Evolutionary conservation across 2,329 filamentous ascomycete species (phyloP).

Genomic region (Fulvia fulva): DNA sequence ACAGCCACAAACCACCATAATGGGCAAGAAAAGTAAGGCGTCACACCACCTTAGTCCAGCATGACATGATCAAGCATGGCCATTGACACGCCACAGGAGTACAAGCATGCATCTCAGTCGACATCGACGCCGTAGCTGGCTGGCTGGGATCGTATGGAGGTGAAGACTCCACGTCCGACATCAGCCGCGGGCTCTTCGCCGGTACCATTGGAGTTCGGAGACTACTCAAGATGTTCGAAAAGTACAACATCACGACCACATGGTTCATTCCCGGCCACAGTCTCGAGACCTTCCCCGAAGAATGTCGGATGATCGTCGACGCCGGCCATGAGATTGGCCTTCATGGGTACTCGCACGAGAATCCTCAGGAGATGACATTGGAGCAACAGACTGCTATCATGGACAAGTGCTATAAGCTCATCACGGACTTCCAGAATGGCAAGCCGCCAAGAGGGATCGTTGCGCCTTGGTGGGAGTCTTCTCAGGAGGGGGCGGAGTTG

Average conservation of each 20-base stretch:
- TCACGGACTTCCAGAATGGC: constrained; percentile 65
- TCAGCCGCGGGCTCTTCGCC: constrained; percentile 63
- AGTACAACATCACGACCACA: constrained; percentile 67
- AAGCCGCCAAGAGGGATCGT: constrained; percentile 70
- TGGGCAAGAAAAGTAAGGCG: constrained; percentile 9
- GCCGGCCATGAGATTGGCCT: constrained; percentile 64
- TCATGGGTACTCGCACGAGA: constrained; percentile 72
- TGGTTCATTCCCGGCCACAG: constrained; percentile 64
- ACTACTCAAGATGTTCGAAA: constrained; percentile 66
- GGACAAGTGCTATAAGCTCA: constrained; percentile 67
- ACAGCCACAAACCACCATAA: background rate
- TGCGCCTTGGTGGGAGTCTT: constrained; percentile 73
- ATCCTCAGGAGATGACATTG: constrained; percentile 65
- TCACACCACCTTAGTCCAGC: background rate
- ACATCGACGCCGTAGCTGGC: constrained; percentile 71
- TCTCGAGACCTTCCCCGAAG: constrained; percentile 63
- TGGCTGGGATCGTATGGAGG: constrained; percentile 74
- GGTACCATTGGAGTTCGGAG: constrained; percentile 63
- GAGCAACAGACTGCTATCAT: constrained; percentile 74
- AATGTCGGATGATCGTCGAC: constrained; percentile 59
- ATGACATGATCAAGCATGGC: background rate
- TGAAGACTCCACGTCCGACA: constrained; percentile 67
- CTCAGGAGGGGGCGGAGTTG: constrained; percentile 60
- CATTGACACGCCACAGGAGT: constrained; percentile 22
- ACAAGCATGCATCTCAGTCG: constrained; percentile 47